phyloP scores from a whole-genome alignment of 106 monocot species.

The Allium fistulosum region DNA sequence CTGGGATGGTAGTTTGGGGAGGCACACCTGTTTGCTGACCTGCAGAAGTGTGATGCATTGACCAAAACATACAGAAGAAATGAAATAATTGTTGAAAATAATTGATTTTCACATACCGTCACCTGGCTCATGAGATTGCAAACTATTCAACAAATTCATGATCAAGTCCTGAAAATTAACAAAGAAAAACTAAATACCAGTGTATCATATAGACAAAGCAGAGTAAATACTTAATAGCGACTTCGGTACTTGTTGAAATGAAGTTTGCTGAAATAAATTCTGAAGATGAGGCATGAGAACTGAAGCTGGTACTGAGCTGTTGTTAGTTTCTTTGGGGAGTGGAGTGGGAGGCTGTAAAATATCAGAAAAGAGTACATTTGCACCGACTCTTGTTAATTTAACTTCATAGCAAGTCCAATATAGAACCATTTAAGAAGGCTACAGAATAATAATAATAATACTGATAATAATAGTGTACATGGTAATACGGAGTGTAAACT shows the following conservation, averaged over 20 bases:
- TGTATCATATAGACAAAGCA: not conserved
- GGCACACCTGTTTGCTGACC: slow-evolving; percentile 36
- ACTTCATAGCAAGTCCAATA: not conserved
- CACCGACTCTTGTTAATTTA: not conserved
- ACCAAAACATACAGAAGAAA: not conserved
- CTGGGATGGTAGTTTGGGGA: slow-evolving; percentile 23
- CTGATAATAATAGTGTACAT: not conserved
- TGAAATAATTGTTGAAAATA: not conserved
- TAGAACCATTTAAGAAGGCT: not conserved
- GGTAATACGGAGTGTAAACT: not conserved
- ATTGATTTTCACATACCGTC: slow-evolving; percentile 37
- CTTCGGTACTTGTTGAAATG: slow-evolving; percentile 74
- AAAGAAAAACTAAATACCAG: slow-evolving; percentile 1
- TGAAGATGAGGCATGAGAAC: slow-evolving; percentile 88
- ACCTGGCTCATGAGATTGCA: slow-evolving; percentile 58
- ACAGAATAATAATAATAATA: not conserved
- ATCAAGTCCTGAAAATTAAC: slow-evolving; percentile 62
- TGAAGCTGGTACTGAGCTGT: slow-evolving; percentile 58
- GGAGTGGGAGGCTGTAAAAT: slow-evolving; percentile 37
- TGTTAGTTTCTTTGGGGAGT: slow-evolving; percentile 46
- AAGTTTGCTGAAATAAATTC: slow-evolving; percentile 82
- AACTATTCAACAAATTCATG: slow-evolving; percentile 64
- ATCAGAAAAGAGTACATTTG: not conserved
- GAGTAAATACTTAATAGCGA: not conserved
- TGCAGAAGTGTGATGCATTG: slow-evolving; percentile 12